Evolutionary conservation across 805 yeast genomes (phyloP), one percentile per base, ranked within the genome.

Genomic region (Candida loeiensis): DNA sequence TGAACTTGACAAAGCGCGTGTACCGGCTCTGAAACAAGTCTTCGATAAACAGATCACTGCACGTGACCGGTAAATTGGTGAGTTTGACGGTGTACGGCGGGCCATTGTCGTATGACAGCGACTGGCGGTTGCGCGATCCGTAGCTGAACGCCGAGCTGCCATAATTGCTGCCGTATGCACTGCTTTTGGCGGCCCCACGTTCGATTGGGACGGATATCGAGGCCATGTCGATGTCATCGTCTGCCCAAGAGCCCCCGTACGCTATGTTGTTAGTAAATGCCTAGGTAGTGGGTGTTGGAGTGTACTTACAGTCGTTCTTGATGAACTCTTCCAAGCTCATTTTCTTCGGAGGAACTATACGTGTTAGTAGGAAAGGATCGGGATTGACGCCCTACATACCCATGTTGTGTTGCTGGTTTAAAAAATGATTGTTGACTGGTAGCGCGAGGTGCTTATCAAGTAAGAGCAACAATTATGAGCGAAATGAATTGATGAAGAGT

Each of bases 11-110:
- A 48, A 65, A 76, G 25, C 69, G 68, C 42, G 82, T 77, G 52
- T 72, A 81, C 45, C 87, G 69, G 41, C 87, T 77, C 37, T 71
- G 66, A 55, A 84, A 80, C 25, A 84, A 62, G 52, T 82, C 86
- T 38, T 68, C 71, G 15, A 83, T 63, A 37, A 76, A 71, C 37
- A 63, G 63, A 16, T 75, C 70, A 37, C 75, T 69, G 26, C 80
- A 71, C 16, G 70, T 69, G 2, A 75, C 64, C 0, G 89, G 86
- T 26, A 85, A 57, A 45, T 80, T 78, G 5, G 76, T 57, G 39
- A 85, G 67, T 54, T 82, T 83, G 33, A 77, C 76, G 41, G 82
- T 82, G 54, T 69, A 82, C 2, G 90, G 90, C 1, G 85, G 84
- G 0, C 71, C 67, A 27, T 42, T 34, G 31, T 39, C 43, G 21